Evolutionary conservation across 306 rosid species (phyloP).

Genomic region (Amphicarpaea edgeworthii): DNA sequence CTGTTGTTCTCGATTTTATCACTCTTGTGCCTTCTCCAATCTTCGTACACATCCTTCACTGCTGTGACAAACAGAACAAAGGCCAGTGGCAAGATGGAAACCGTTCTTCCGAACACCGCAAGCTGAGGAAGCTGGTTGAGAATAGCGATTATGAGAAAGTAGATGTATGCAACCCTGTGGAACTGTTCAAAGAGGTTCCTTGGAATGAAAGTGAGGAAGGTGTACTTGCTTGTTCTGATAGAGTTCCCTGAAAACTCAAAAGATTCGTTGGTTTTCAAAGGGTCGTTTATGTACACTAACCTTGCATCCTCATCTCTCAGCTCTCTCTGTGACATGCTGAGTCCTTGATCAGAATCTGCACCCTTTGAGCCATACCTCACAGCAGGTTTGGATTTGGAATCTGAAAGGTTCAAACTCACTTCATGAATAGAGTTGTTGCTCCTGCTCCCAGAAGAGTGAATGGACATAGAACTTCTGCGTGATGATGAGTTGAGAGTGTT

Average conservation of each 20-base stretch:
- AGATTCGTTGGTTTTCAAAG: conserved; percentile 68
- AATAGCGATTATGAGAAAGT: conserved; percentile 84
- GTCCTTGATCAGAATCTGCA: conserved; percentile 73
- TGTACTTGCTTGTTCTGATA: conserved; percentile 69
- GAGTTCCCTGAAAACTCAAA: conserved; percentile 68
- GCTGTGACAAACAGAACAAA: conserved; percentile 85
- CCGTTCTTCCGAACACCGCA: conserved; percentile 88
- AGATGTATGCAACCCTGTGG: conserved; percentile 91
- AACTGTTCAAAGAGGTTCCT: conserved; percentile 91
- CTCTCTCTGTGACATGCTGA: conserved; percentile 79
- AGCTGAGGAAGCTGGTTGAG: conserved; percentile 98
- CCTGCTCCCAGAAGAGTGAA: conserved; percentile 64
- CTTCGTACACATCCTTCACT: conserved; percentile 87
- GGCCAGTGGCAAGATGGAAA: conserved; percentile 83
- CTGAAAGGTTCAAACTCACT: conserved; percentile 52
- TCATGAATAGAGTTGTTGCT: conserved; percentile 58
- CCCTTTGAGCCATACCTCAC: conserved; percentile 70
- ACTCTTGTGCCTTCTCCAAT: conserved; percentile 84
- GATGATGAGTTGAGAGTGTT: conserved; percentile 49
- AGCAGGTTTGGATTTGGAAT: conserved; percentile 53
- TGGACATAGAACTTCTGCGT: conserved; percentile 56
- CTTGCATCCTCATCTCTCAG: conserved; percentile 84
- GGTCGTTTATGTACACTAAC: conserved; percentile 64
- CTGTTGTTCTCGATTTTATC: conserved; percentile 88
- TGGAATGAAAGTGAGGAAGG: conserved; percentile 78